Conservation (phyloP, 202 grass and related monocot genomes). For the Panicum hallii region DNA sequence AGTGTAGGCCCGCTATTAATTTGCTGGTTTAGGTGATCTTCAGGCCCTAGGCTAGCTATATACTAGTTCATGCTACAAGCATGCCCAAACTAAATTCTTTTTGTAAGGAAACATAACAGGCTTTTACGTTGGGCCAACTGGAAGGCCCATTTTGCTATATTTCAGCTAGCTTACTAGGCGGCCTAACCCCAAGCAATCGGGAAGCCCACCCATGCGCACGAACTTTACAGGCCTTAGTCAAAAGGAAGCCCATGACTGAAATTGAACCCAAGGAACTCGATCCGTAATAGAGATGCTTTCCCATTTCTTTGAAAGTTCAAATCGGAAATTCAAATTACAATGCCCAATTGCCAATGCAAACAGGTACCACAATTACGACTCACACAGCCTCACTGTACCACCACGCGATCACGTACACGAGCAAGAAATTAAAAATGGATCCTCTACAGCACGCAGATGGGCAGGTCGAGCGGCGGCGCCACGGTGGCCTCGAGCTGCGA, state of each 20-base stretch:
- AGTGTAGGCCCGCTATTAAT: background rate
- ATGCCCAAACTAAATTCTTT: too few relatives aligned
- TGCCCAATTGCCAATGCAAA: slow-evolving; percentile 32
- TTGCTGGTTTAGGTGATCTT: slow-evolving; percentile 10
- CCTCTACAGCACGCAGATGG: slow-evolving; percentile 52
- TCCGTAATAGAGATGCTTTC: background rate
- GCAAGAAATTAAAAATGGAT: background rate
- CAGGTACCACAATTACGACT: slow-evolving; percentile 2
- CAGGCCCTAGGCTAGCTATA: background rate
- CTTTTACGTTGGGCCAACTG: background rate
- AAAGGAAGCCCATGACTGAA: background rate
- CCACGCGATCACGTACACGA: background rate
- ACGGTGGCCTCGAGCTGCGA: slow-evolving; percentile 57
- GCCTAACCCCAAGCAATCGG: background rate
- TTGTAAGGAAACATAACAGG: too few relatives aligned
- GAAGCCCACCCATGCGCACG: too few relatives aligned
- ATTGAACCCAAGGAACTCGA: background rate
- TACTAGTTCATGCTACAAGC: too few relatives aligned
- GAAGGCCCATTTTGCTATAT: background rate
- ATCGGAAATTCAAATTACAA: slow-evolving; percentile 43
- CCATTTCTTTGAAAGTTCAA: slow-evolving; percentile 36
- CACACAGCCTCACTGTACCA: slow-evolving; percentile 24
- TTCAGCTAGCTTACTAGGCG: too few relatives aligned
- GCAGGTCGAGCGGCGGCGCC: slow-evolving; percentile 78
- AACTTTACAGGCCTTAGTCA: too few relatives aligned